Evolutionary conservation across 2,329 filamentous ascomycete species (phyloP).

Genomic region (Juglanconis sp.): DNA sequence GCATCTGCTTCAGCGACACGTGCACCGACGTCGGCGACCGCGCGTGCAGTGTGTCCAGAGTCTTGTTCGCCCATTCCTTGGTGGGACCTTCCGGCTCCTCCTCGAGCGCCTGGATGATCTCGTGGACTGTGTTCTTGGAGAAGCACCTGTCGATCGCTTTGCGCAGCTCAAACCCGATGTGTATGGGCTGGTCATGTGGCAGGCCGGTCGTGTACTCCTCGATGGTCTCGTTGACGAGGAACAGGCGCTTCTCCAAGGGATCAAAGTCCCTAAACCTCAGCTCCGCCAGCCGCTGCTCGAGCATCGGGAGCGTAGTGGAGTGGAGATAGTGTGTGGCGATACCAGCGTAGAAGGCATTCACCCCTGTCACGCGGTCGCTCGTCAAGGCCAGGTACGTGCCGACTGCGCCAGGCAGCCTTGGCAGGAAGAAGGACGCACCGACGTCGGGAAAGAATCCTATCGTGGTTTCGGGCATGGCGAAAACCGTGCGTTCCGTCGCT

Average conservation of each 20-base stretch:
- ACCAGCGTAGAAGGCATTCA: slow-evolving; percentile 84
- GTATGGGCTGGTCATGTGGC: slow-evolving; percentile 68
- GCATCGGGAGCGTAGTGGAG: slow-evolving; percentile 75
- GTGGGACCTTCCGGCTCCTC: slow-evolving; percentile 49
- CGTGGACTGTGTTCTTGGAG: slow-evolving; percentile 60
- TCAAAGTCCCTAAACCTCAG: slow-evolving; percentile 82
- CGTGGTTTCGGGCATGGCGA: slow-evolving; percentile 97
- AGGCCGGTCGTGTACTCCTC: slow-evolving; percentile 88
- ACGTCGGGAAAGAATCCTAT: slow-evolving; percentile 99
- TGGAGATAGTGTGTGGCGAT: slow-evolving; percentile 96
- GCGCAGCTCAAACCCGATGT: slow-evolving; percentile 67
- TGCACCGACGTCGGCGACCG: slow-evolving; percentile 85
- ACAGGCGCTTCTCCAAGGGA: slow-evolving; percentile 57
- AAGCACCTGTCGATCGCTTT: slow-evolving; percentile 84
- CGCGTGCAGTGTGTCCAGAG: slow-evolving; percentile 68
- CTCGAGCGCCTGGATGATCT: slow-evolving; percentile 68
- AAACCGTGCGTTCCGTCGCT: slow-evolving; percentile 90
- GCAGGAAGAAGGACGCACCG: slow-evolving; percentile 92
- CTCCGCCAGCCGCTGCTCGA: slow-evolving; percentile 85
- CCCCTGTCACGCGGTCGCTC: slow-evolving; percentile 76
- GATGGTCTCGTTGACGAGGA: slow-evolving; percentile 79
- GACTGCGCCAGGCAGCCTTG: slow-evolving; percentile 78
- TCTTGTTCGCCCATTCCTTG: slow-evolving; percentile 74
- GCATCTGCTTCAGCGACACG: slow-evolving; percentile 82
- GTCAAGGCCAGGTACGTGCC: slow-evolving; percentile 94